Evolutionary conservation across 2,329 filamentous ascomycete species (phyloP).

Genomic region (Kalaharituber pfeilii): DNA sequence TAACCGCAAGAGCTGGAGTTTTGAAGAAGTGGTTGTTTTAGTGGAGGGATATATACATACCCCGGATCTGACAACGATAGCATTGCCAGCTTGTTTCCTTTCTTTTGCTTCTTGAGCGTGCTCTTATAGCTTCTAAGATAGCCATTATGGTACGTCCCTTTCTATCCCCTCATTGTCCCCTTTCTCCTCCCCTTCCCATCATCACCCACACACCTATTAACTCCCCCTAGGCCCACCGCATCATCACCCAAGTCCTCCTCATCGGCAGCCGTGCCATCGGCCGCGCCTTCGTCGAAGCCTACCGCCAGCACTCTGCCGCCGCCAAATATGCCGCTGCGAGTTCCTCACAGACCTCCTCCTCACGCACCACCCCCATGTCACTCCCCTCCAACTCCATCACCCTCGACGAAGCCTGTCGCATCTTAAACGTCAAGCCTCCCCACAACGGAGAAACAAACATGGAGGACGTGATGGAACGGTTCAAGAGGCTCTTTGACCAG

Average conservation of each 20-base stretch:
- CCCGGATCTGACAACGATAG: too few species aligned
- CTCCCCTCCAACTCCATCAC: constrained; percentile 45
- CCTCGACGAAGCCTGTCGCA: constrained; percentile 90
- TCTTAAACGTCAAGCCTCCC: constrained; percentile 74
- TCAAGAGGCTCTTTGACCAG: constrained; percentile 84
- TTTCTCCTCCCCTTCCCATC: too few species aligned
- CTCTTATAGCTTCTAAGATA: too few species aligned
- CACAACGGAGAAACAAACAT: constrained; percentile 58
- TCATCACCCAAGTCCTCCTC: constrained; percentile 83
- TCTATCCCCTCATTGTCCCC: too few species aligned
- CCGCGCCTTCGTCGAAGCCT: constrained; percentile 83
- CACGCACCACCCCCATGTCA: too few species aligned
- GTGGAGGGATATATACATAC: too few species aligned
- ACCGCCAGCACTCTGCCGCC: constrained; percentile 81
- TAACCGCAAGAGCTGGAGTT: too few species aligned
- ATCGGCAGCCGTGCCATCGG: constrained; percentile 83
- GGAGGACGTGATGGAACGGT: constrained; percentile 64
- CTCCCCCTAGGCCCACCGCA: constrained; percentile 65
- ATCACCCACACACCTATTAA: too few species aligned
- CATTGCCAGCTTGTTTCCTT: too few species aligned
- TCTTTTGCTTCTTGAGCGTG: too few species aligned
- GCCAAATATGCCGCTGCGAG: constrained; percentile 60
- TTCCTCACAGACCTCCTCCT: constrained; percentile 32
- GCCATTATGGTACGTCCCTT: too few species aligned
- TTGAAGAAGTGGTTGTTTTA: too few species aligned